Evolutionary conservation across 352 stramenopile genomes (phyloP), one percentile per base, ranked within the genome.

Genomic region (Phytophthora hibernalis): DNA sequence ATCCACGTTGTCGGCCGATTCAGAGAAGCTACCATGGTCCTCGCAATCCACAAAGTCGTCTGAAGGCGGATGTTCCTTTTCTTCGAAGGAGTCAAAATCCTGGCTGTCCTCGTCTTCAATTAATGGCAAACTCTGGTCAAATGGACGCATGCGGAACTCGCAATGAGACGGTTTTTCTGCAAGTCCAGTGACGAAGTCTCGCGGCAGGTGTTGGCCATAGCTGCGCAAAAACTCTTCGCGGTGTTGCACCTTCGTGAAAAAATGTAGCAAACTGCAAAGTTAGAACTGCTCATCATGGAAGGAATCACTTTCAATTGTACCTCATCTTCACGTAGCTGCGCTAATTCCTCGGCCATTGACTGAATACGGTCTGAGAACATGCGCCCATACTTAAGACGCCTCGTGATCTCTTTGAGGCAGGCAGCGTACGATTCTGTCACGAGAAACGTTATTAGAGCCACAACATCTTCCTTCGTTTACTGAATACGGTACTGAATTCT

Each of bases 121-220:
- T 30, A 82, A 65, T n/a, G 87, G 87, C 11, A 95, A 57, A 15
- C 74, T 89, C 70, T 94, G 87, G 52, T 96, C 89, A 70, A 93
- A 96, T 22, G 89, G 89, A 13, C 86, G 75, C 87, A 95, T 96
- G 8, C 87, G 83, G 51, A 96, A 93, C 48, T 94, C 87, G 61
- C 89, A 96, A 63, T 96, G 89, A 42, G 89, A 95, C 5, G 89
- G 89, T 49, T 96, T 96, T 61, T 96, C 89, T 1, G 85, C 87
- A 20, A 96, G 66, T 5, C 89, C 89, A 6, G 84, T 76, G 0
- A 95, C 83, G 38, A 96, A 93, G 61, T 95, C 85, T 15, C 87
- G 85, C 12, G 87, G 89, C 20, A 96, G 66, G 54, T 96, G 89
- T 54, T 94, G 86, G 1, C 89, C 89, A 74, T 80, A 93, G 54